Evolutionary conservation across 345 rosid genomes (phyloP), one percentile per base, ranked within the genome.

Genomic region (Aquilaria sinensis): DNA sequence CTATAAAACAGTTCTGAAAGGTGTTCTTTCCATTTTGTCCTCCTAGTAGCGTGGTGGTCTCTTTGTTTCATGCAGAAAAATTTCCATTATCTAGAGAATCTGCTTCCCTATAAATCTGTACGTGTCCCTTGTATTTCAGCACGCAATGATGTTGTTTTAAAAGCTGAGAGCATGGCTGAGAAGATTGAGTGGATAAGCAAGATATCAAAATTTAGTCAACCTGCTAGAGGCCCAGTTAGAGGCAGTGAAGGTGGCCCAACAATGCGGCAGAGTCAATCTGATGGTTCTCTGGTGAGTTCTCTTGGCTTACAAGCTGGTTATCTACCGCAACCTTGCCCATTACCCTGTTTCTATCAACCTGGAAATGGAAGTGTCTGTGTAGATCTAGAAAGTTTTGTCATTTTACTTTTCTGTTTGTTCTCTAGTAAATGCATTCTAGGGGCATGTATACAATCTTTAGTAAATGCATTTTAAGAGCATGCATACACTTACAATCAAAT

Each of bases 161-260:
- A 91, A 84, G 96, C 99, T 9, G 99, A 94, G 78, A 88, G 82
- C 70, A 31, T 73, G 69, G 83, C 88, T 1, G 97, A 94, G 65
- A 94, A 94, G 77, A 80, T 70, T 63, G 97, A 91, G 67, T 94
- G 99, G 99, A 57, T 89, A 37, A 85, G 68, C 77, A 94, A 91
- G 75, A 55, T 88, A 72, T 79, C 78, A 53, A 94, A 73, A 66
- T 78, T 94, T 66, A 74, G 81, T 69, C 93, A 80, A 64, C 70
- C 95, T 51, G 73, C 78, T 61, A 87, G 85, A 66, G 96, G 96
- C 60, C 90, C 76, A 71, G 71, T 75, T 32, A 68, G 31, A 58
- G 84, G 78, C 31, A 37, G 77, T 60, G 77, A 70, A 68, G 79
- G 77, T 61, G 70, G 78, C 43, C 74, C 60, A 57, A 66, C 85